Conservation (phyloP, 345 rosid genomes). For the Microcos paniculata region DNA sequence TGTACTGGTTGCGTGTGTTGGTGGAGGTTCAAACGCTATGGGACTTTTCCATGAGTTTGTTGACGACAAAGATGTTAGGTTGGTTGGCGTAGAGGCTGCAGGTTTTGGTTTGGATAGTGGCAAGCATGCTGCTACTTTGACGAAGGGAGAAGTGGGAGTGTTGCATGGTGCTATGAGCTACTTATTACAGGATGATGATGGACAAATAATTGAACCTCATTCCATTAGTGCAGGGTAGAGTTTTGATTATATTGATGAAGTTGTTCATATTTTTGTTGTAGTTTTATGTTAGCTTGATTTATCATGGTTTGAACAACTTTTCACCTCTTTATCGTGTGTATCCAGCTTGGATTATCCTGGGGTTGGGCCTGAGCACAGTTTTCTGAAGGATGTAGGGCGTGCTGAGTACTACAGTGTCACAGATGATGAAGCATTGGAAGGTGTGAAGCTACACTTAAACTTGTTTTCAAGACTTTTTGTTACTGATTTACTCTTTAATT, state of each 20-base stretch:
- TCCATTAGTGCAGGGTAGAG: slow-evolving; percentile 94
- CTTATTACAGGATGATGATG: slow-evolving; percentile 90
- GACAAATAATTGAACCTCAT: slow-evolving; percentile 90
- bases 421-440: slow-evolving; percentile 90
- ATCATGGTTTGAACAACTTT: background rate
- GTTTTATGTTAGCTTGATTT: background rate
- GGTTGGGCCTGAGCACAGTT: slow-evolving; percentile 98
- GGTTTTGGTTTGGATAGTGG: slow-evolving; percentile 92
- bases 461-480: background rate
- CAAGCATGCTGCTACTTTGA: slow-evolving; percentile 91
- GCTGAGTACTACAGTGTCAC: slow-evolving; percentile 83
- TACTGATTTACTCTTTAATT: background rate
- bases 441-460: slow-evolving; percentile 32
- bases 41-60: slow-evolving; percentile 97
- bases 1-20: slow-evolving; percentile 87
- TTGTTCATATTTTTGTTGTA: background rate
- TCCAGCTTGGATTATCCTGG: slow-evolving; percentile 95
- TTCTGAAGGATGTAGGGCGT: slow-evolving; percentile 78
- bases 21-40: slow-evolving; percentile 94
- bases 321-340: background rate
- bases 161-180: slow-evolving; percentile 98
- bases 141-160: slow-evolving; percentile 86
- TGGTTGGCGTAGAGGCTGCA: slow-evolving; percentile 98
- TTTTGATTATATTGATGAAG: background rate
- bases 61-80: slow-evolving; percentile 64